A percentile compares a stretch with the other conserved stretches of the same genome.
These are phyloP conservation scores for Cupressus sempervirens DNA, from an alignment of 75 land plant species.

Conservation along the genomic window DNA sequence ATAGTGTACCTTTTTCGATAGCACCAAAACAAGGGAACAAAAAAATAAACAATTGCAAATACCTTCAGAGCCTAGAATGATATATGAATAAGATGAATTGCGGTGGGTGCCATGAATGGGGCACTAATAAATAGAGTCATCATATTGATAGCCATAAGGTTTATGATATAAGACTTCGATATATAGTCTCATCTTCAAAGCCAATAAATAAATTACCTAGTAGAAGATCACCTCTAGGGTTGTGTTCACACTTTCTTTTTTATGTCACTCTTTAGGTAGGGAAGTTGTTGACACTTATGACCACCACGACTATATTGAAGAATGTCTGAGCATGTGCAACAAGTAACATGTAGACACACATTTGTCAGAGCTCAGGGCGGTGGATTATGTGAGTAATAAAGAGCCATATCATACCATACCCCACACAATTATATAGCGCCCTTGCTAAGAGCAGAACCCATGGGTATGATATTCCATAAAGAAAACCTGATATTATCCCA, in stretches of 20 bases:
- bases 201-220: too few species aligned
- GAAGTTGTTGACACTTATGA: slow-evolving; percentile 74
- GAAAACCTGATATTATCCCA: slow-evolving; percentile 74
- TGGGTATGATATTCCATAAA: slow-evolving; percentile 48
- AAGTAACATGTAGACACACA: slow-evolving; percentile 68
- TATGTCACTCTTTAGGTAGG: slow-evolving; percentile 63
- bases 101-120: neutral
- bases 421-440: slow-evolving; percentile 53
- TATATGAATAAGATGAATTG: neutral
- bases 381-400: slow-evolving; percentile 42
- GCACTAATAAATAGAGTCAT: neutral
- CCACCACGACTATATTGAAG: slow-evolving; percentile 77
- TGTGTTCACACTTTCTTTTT: neutral
- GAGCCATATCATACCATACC: slow-evolving; percentile 72
- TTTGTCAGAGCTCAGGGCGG: slow-evolving; percentile 41
- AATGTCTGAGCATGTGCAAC: slow-evolving; percentile 82
- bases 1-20: neutral
- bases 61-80: neutral
- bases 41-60: neutral
- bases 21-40: neutral
- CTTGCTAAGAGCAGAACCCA: slow-evolving; percentile 59
- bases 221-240: neutral
- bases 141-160: neutral
- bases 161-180: neutral
- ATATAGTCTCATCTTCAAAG: neutral